phyloP scores from a whole-genome alignment of 169 alveolate genomes.

The Plasmodium falciparum region DNA sequence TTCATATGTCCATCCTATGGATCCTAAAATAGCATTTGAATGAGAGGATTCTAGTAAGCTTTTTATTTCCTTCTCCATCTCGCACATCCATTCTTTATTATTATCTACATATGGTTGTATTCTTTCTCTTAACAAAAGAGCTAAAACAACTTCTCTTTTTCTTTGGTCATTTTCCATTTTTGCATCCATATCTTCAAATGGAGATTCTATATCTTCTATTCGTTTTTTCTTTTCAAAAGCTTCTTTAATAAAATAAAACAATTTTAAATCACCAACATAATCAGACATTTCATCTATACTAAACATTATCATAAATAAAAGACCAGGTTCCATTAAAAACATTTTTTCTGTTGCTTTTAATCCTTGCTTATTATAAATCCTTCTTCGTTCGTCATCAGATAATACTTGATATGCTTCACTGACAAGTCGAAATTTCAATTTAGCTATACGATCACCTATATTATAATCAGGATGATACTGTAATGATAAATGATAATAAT shows the following conservation, averaged over 20 bases:
- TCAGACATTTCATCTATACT: conserved; percentile 83
- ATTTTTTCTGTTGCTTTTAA: conserved; percentile 58
- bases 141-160: conserved; percentile 80
- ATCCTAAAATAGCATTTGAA: conserved; percentile 80
- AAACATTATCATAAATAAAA: conserved; percentile 81
- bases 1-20: conserved; percentile 86
- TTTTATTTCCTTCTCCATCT: conserved; percentile 54
- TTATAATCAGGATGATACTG: conserved; percentile 95
- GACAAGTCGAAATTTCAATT: conserved; percentile 80
- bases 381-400: conserved; percentile 76
- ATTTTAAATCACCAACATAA: conserved; percentile 81
- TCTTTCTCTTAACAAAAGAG: conserved; percentile 76
- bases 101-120: conserved; percentile 65
- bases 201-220: conserved; percentile 36
- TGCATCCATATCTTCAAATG: neutral
- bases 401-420: conserved; percentile 86
- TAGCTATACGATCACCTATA: conserved; percentile 81
- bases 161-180: conserved; percentile 78
- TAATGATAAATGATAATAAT: conserved; percentile 93
- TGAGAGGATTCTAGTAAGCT: conserved; percentile 57
- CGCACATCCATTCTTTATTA: conserved; percentile 22
- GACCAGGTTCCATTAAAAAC: conserved; percentile 76
- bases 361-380: conserved; percentile 78
- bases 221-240: neutral
- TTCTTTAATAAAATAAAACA: conserved; percentile 55